Percentiles rank a stretch among this genome's conserved stretches.
Evolutionary conservation across 2,329 filamentous ascomycete genomes (phyloP).

Genomic region (Drechslerella coelobrocha): DNA sequence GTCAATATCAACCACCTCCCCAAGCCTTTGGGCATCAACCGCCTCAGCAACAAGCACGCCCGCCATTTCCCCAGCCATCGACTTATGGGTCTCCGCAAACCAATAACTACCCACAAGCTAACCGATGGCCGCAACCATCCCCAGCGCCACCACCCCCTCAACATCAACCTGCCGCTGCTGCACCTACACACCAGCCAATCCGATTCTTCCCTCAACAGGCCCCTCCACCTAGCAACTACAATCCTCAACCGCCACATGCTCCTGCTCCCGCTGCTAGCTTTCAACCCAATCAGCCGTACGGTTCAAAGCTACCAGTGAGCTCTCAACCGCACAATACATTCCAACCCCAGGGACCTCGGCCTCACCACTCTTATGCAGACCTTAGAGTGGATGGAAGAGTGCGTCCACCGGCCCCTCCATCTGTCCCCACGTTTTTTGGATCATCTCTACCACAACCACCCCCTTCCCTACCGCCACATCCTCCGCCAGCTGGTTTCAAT

Average conservation of each 20-base stretch:
- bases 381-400: constrained; percentile 41
- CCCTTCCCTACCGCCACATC: constrained; percentile 44
- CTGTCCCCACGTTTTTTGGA: constrained; percentile 44
- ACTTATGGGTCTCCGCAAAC: constrained; percentile 18
- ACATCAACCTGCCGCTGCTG: constrained; percentile 31
- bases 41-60: constrained; percentile 35
- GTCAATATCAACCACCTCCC: constrained; percentile 46
- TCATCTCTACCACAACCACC: constrained; percentile 46
- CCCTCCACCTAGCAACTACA: constrained; percentile 40
- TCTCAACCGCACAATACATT: constrained; percentile 30
- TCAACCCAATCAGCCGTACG: constrained; percentile 30
- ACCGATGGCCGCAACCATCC: constrained; percentile 40
- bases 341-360: constrained; percentile 32
- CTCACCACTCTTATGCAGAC: constrained; percentile 44
- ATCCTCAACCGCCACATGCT: constrained; percentile 31
- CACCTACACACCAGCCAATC: constrained; percentile 35
- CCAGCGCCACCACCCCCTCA: constrained; percentile 28
- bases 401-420: constrained; percentile 41
- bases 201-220: constrained; percentile 48
- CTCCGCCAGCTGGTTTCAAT: constrained; percentile 35
- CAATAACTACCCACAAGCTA: constrained; percentile 37
- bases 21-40: constrained; percentile 47
- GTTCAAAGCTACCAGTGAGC: constrained; percentile 25
- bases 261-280: constrained; percentile 20
- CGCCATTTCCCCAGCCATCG: constrained; percentile 32